Evolutionary conservation across 2,329 filamentous ascomycete genomes (phyloP), one percentile per base, ranked within the genome.

Genomic region (Harringtonia aguacate): DNA sequence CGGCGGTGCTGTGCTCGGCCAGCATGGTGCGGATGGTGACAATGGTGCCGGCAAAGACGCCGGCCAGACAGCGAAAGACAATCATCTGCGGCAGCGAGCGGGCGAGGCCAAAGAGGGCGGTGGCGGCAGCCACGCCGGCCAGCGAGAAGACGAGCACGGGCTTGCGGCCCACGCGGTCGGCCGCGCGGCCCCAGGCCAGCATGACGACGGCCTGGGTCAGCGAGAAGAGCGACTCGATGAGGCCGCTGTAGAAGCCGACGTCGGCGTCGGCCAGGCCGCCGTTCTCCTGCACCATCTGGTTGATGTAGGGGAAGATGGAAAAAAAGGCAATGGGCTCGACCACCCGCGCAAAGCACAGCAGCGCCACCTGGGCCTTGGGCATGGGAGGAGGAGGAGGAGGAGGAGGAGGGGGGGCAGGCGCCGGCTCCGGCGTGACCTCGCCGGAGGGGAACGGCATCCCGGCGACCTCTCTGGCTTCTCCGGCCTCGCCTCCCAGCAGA

Each of bases 241-340:
- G 64, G 3, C 86, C 86, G 46, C 72, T 77, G 66, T 87, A 90
- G 64, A 89, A 90, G 2, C 86, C 86, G 4, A 87, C 77, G 58
- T 87, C 80, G n/a, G 72, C 63, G 36, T 75, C 65, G 2, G 69
- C 59, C 3, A 90, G 61, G 12, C 68, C 55, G 10, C 83, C 84
- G 46, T 79, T 81, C 45, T 74, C 68, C 59, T 75, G 67, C 31
- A 86, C 78, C 85, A 90, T 90, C 56, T 81, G 68, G 55, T 80
- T 86, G 61, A 92, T 75, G 62, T 84, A 90, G 1, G 85, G 83
- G 54, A 90, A 84, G 58, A 90, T 86, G 57, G 72, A 78, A 66
- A 89, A 90, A 65, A 86, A 90, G n/a, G 84, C 82, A 34, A 89
- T 72, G 1, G 86, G 84, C 55, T 90, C 86, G 36, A 86, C 68